phyloP scores from a whole-genome alignment of 108 stramenopile genomes.

The Hondaea fermentalgiana region DNA sequence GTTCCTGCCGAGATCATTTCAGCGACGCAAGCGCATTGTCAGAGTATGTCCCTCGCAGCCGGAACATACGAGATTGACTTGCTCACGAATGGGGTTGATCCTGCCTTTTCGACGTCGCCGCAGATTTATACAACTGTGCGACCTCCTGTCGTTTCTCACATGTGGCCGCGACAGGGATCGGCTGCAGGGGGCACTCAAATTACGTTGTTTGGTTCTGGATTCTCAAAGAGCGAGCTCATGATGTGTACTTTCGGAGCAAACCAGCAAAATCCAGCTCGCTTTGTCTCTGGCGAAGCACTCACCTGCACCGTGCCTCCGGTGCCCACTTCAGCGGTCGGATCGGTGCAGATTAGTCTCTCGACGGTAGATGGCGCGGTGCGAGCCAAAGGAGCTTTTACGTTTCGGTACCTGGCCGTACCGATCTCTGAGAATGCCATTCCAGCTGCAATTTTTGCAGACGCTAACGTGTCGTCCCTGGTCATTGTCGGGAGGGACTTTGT shows the following conservation, averaged over 20 bases:
- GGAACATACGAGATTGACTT: not conserved
- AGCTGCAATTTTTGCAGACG: not conserved
- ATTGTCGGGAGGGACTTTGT: not conserved
- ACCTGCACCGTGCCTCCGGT: not conserved
- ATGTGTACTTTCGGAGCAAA: not conserved
- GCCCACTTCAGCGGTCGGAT: not conserved
- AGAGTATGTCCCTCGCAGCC: not conserved
- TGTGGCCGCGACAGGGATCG: not conserved
- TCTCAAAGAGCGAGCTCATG: not conserved
- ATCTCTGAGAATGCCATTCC: not conserved
- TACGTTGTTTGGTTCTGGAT: not conserved
- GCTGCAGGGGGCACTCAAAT: not conserved
- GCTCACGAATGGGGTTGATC: not conserved
- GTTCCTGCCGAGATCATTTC: too few species aligned
- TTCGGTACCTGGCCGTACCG: not conserved
- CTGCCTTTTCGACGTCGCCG: not conserved
- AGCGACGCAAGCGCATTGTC: too few species aligned
- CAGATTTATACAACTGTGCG: not conserved
- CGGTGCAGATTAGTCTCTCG: not conserved
- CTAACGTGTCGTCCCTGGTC: not conserved
- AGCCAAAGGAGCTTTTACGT: not conserved
- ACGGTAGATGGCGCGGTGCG: not conserved
- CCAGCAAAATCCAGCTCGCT: not conserved
- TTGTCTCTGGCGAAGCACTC: not conserved
- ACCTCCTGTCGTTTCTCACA: not conserved